Evolutionary conservation across 176 grass and related monocot genomes (phyloP).

Genomic region (Carex littledalei): DNA sequence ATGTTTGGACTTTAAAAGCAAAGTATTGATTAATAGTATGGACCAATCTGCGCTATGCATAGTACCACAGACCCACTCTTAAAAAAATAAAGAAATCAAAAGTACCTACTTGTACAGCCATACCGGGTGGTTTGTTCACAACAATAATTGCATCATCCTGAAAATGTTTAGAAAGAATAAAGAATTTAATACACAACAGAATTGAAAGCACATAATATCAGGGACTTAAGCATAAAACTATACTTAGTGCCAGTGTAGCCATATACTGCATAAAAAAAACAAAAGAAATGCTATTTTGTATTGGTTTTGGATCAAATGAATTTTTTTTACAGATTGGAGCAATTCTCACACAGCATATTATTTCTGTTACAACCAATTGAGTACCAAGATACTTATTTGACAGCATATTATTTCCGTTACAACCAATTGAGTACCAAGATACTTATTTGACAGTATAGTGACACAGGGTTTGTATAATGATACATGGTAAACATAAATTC

Average conservation of each 20-base stretch:
- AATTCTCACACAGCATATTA: not conserved
- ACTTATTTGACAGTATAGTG: too few relatives aligned
- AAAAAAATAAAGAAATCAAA: not conserved
- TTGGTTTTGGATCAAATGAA: not conserved
- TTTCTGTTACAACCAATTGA: not conserved
- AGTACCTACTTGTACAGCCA: constrained; percentile 71
- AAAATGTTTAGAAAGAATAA: constrained; percentile 24
- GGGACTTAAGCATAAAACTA: constrained; percentile 1
- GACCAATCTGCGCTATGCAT: too few relatives aligned
- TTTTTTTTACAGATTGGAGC: not conserved
- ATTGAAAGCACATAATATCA: constrained; percentile 12
- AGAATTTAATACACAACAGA: constrained; percentile 19
- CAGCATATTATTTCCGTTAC: not conserved
- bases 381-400: not conserved
- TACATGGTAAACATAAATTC: too few relatives aligned
- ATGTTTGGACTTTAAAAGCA: too few relatives aligned
- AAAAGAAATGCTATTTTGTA: not conserved
- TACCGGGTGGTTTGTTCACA: constrained; percentile 78
- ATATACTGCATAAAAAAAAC: not conserved
- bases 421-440: too few relatives aligned
- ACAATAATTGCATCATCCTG: constrained; percentile 78
- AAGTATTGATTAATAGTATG: too few relatives aligned
- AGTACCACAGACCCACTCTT: not conserved
- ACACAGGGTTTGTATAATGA: too few relatives aligned
- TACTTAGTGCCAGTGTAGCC: not conserved